phyloP scores from a whole-genome alignment of 106 monocot species.

The Apostasia ramifera region DNA sequence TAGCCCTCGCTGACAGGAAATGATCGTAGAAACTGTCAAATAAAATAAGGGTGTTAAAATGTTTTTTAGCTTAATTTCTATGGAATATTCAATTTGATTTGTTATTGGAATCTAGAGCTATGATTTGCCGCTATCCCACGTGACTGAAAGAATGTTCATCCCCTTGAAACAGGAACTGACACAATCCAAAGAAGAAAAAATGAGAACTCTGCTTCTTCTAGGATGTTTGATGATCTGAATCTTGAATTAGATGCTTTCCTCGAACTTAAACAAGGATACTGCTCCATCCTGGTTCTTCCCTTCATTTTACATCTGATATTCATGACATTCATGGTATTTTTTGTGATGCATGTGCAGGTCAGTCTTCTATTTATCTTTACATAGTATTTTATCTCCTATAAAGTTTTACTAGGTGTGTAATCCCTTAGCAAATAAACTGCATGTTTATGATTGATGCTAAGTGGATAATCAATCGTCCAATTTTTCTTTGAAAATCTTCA shows the following conservation, averaged over 20 bases:
- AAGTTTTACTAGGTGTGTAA: no score
- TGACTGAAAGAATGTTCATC: no score
- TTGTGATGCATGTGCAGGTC: conserved; percentile 97
- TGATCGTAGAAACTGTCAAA: no score
- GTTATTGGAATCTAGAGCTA: neutral
- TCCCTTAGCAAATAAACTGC: no score
- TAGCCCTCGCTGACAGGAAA: no score
- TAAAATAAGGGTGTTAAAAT: neutral
- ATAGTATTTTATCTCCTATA: no score
- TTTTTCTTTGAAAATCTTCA: no score
- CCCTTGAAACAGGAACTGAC: conserved; percentile 28
- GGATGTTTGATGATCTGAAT: conserved; percentile 4
- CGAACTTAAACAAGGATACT: conserved; percentile 20
- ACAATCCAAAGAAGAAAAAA: conserved; percentile 27
- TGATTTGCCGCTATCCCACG: no score
- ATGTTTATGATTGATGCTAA: no score
- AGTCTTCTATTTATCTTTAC: conserved; percentile 4
- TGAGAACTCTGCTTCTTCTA: conserved; percentile 6
- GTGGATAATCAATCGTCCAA: no score
- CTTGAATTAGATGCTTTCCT: conserved; percentile 6
- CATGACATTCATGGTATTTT: conserved; percentile 61
- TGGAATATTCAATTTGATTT: neutral
- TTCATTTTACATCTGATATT: conserved; percentile 82
- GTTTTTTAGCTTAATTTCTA: neutral
- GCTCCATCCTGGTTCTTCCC: conserved; percentile 52